These are phyloP conservation scores for Exophiala bonariae DNA, from an alignment of 2,329 filamentous ascomycete genomes.

Conservation along the genomic window DNA sequence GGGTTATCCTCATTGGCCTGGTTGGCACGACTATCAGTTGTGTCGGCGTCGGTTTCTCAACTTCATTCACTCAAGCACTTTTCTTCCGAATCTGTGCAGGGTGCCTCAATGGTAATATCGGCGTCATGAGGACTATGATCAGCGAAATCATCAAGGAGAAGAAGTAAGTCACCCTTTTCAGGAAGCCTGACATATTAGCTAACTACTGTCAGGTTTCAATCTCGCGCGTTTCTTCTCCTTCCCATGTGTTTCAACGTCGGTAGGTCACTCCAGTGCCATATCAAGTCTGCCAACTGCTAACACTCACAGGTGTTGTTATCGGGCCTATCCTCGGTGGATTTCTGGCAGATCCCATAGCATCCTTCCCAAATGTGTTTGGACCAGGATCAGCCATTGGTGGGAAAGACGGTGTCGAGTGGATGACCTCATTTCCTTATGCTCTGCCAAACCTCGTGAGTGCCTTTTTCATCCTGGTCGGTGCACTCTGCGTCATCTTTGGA, in stretches of 20 bases:
- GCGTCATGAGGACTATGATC: slow-evolving; percentile 74
- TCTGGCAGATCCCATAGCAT: slow-evolving; percentile 65
- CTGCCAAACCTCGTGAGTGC: slow-evolving; percentile 69
- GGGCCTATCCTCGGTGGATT: slow-evolving; percentile 60
- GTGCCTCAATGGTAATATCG: slow-evolving; percentile 69
- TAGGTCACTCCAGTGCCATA: slow-evolving; percentile 19
- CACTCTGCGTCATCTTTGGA: slow-evolving; percentile 59
- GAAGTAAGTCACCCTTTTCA: slow-evolving; percentile 52
- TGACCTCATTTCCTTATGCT: slow-evolving; percentile 66
- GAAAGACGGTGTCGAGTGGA: slow-evolving; percentile 61
- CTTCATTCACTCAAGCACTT: slow-evolving; percentile 62
- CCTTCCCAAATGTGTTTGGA: slow-evolving; percentile 64
- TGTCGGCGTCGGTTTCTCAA: slow-evolving; percentile 68
- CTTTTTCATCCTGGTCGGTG: slow-evolving; percentile 57
- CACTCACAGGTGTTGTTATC: slow-evolving; percentile 37
- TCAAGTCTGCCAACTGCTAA: neutral
- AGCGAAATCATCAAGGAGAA: slow-evolving; percentile 71
- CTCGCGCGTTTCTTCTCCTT: slow-evolving; percentile 58
- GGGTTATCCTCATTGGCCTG: slow-evolving; percentile 74
- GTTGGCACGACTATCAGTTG: slow-evolving; percentile 67
- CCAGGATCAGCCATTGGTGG: slow-evolving; percentile 58
- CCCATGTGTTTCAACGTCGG: slow-evolving; percentile 71
- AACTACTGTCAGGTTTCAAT: slow-evolving; percentile 39
- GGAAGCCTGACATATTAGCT: slow-evolving; percentile 38
- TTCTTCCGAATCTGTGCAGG: slow-evolving; percentile 68